Base-by-base conservation (phyloP, 257 asterid species). In the Oldenlandia corymbosa region DNA sequence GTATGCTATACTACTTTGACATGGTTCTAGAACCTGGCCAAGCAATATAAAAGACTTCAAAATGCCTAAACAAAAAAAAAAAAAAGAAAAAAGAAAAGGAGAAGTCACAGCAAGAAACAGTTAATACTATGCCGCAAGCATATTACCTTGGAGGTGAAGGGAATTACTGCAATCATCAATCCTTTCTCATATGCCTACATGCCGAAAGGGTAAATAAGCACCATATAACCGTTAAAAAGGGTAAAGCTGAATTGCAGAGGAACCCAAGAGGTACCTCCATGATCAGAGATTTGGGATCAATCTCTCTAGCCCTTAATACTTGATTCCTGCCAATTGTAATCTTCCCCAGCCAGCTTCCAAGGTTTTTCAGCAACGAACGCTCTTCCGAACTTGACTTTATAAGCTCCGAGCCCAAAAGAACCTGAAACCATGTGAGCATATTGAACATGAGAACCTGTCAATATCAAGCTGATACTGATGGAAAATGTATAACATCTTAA, bases 291-390 rank as follows among this genome's bases (percentile, higher is more conserved):
- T 90, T 93, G 27, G 97, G 99, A 77, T 93, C 96, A 46, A 93
- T 87, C 78, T 90, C 97, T 4, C 88, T 83, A 30, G 92, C 99
- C 79, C 95, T 78, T 68, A 93, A 80, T 62, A 90, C 96, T 69
- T 84, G 90, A 81, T 93, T 93, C 78, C 74, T 90, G 71, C 99
- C 99, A 66, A 93, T 93, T 58, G 99, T 93, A 58, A 93, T 81
- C 80, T 93, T 93, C 71, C 99, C 99, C 75, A 93, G 90, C 99
- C 99, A 93, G 85, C 96, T 90, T 73, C 97, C 97, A 53, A 93
- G 81, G 76, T 88, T 90, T 80, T 90, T 93, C 65, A 93, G 91
- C 81, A 90, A 65, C 7, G 99, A 93, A 50, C 99, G 97, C 78
- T 93, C 99, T 74, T 93, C 99, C 20, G 85, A 83, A 62, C 95